phyloP scores from a whole-genome alignment of 805 yeast species.

The Metschnikowia borealis region DNA sequence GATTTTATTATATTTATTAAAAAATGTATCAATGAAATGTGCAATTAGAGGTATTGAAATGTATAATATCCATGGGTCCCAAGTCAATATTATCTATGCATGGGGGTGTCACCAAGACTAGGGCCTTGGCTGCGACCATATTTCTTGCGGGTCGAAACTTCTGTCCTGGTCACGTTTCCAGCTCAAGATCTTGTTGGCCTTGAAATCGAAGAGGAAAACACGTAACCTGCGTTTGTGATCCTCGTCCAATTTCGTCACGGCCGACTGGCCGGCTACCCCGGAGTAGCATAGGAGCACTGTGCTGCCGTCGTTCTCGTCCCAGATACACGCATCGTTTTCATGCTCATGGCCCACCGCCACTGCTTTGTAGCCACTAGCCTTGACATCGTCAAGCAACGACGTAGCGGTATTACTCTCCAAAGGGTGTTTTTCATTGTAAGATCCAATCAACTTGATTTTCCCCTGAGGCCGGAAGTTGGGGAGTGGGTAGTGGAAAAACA shows the following conservation, averaged over 20 bases:
- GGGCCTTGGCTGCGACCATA: conserved; percentile 10
- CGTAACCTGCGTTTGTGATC: conserved; percentile 32
- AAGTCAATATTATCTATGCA: background rate
- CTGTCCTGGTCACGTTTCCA: conserved; percentile 33
- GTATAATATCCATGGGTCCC: background rate
- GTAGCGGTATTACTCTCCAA: conserved; percentile 26
- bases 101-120: background rate
- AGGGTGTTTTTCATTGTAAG: conserved; percentile 35
- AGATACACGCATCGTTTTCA: conserved; percentile 40
- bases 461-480: conserved; percentile 42
- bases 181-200: conserved; percentile 24
- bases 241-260: conserved; percentile 22
- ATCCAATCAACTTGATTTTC: conserved; percentile 35
- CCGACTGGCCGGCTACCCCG: conserved; percentile 37
- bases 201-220: conserved; percentile 32
- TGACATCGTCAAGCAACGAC: conserved; percentile 31
- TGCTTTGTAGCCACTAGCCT: conserved; percentile 33
- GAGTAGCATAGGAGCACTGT: conserved; percentile 38
- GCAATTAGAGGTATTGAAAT: background rate
- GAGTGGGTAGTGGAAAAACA: conserved; percentile 39
- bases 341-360: conserved; percentile 43
- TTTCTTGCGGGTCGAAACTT: conserved; percentile 14
- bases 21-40: background rate
- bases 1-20: too few species aligned
- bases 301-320: conserved; percentile 17